These are phyloP conservation scores for Monilinia fructicola DNA, from an alignment of 2,329 filamentous ascomycete species.

Conservation along the genomic window DNA sequence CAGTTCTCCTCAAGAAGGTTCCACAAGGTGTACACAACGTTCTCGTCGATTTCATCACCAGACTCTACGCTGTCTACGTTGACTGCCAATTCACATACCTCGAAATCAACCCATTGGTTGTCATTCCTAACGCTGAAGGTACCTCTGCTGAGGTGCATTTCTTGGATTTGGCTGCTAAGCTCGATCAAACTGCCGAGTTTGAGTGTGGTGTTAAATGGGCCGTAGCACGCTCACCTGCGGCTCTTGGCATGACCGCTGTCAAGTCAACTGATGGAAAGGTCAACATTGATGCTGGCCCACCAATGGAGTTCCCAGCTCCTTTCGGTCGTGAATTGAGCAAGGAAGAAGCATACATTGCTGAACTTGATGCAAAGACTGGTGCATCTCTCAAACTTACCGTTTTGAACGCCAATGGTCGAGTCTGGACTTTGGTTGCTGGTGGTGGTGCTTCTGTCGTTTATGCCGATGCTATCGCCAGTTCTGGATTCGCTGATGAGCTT, in stretches of 20 bases:
- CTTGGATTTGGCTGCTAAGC: conserved; percentile 96
- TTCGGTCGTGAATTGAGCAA: conserved; percentile 98
- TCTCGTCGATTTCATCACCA: conserved; percentile 97
- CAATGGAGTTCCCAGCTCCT: conserved; percentile 98
- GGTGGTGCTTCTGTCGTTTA: conserved; percentile 99
- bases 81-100: conserved; percentile 99
- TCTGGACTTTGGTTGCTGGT: conserved; percentile 98
- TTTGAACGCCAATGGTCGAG: conserved; percentile 84
- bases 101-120: conserved; percentile 98
- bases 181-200: conserved; percentile 98
- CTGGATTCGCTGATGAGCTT: conserved; percentile 91
- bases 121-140: conserved; percentile 88
- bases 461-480: conserved; percentile 95
- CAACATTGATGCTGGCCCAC: conserved; percentile 92
- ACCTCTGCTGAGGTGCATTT: conserved; percentile 96
- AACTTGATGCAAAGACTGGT: conserved; percentile 98
- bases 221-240: conserved; percentile 84
- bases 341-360: conserved; percentile 98
- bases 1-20: conserved; percentile 84
- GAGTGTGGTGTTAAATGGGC: conserved; percentile 99
- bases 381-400: conserved; percentile 98
- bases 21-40: conserved; percentile 96
- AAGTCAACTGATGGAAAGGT: conserved; percentile 69
- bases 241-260: conserved; percentile 76
- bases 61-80: conserved; percentile 97